Evolutionary conservation across 2,329 filamentous ascomycete species (phyloP), one percentile per base, ranked within the genome.

Genomic region (Exserohilum turcica): DNA sequence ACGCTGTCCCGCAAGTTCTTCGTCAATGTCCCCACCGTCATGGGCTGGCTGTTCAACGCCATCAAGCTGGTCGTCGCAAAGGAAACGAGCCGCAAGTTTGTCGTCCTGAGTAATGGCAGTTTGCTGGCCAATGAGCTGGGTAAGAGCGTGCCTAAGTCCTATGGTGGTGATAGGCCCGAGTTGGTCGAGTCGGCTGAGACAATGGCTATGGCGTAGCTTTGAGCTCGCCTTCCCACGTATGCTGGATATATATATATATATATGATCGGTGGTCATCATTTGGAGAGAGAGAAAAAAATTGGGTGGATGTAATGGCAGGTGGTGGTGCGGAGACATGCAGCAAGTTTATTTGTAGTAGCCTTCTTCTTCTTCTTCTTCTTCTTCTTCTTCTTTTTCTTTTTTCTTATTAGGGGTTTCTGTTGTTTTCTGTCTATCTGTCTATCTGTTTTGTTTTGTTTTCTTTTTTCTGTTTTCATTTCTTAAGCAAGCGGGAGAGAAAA

Each of bases 1-100:
- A 85, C 96, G 8, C 82, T 97, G 43, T 86, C 85, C 65, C 85
- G 93, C 78, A 97, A 97, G 80, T 97, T 92, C 82, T 97, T 97
- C 72, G 89, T 97, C 77, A 97, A 97, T 68, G 91, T 97, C 5
- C 93, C 93, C 0, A 77, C 87, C 50, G 81, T 97, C 67, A 97
- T 97, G 92, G 90, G 91, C 51, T 97, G 92, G 79, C 68, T 81
- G 64, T 81, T 79, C 68, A 70, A 71, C 6, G 76, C 76, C 2
- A 77, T 79, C 63, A 80, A 79, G 64, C 60, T 78, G 24, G 64
- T 82, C 28, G 71, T 81, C 45, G 70, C 74, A 16, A 78, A 77
- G 61, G 79, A 81, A 64, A 80, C 76, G n/a, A 71, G 76, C 7
- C 74, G 74, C 63, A 81, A 80, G 66, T 80, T 81, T 68, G 77